Evolutionary conservation across 225 moss, liverwort and hornwort genomes (phyloP).

Genomic region (Pseudoscleropodium purum): DNA sequence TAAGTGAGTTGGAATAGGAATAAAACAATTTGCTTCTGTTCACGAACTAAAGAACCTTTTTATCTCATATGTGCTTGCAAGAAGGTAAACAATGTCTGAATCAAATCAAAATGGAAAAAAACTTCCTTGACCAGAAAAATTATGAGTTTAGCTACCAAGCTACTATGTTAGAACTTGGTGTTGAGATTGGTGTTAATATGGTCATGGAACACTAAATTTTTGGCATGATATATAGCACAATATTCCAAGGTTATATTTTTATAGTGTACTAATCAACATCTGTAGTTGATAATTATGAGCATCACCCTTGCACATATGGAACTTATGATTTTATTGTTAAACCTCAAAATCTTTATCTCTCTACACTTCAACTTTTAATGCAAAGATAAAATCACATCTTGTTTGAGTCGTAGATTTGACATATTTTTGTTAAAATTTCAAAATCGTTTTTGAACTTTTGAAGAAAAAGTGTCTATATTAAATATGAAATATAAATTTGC

Average conservation of each 20-base stretch:
- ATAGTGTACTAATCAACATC: background rate
- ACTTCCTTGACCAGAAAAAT: background rate
- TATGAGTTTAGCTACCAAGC: fast-evolving
- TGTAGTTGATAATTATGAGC: background rate
- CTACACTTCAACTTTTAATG: background rate
- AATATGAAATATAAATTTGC: background rate
- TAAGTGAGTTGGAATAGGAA: fast-evolving
- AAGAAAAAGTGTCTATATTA: background rate
- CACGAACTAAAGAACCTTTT: background rate
- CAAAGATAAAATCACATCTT: background rate
- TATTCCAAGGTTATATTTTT: background rate
- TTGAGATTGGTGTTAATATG: background rate
- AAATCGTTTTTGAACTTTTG: background rate
- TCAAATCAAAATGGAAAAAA: background rate
- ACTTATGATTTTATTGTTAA: background rate
- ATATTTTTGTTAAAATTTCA: background rate
- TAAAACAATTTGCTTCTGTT: no score
- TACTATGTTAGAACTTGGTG: background rate
- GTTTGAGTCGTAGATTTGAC: fast-evolving
- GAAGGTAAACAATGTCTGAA: background rate
- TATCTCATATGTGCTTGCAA: background rate
- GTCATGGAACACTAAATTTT: background rate
- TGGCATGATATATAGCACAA: no score
- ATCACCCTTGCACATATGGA: background rate
- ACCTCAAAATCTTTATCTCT: background rate